Evolutionary conservation across 2,329 filamentous ascomycete species (phyloP).

Genomic region (Plenodomus biglobosus): DNA sequence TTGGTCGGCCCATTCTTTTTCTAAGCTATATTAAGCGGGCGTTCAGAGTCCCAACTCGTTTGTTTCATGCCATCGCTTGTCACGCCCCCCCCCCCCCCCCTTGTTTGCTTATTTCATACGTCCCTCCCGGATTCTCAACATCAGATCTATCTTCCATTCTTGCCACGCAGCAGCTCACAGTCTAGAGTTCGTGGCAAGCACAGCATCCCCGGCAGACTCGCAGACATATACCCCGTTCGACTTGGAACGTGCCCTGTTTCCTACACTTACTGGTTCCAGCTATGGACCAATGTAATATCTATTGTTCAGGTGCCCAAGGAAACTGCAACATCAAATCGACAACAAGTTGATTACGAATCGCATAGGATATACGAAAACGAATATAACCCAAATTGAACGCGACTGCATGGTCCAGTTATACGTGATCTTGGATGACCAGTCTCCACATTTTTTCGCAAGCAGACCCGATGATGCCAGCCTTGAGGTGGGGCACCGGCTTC

Average conservation of each 20-base stretch:
- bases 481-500: neutral
- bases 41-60: neutral
- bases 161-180: conserved; percentile 10
- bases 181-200: conserved; percentile 13
- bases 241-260: conserved; percentile 7
- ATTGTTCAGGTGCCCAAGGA: neutral
- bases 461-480: neutral
- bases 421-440: neutral
- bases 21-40: conserved; percentile 3
- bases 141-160: neutral
- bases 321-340: neutral
- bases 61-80: neutral
- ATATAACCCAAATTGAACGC: neutral
- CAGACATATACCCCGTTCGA: conserved; percentile 20
- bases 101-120: neutral
- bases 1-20: neutral
- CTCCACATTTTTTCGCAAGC: neutral
- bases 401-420: neutral
- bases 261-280: neutral
- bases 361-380: neutral
- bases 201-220: conserved; percentile 17
- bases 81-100: no score
- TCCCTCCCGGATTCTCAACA: neutral
- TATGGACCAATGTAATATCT: neutral
- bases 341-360: neutral